Evolutionary conservation across 1,139 yeast genomes (phyloP), one percentile per base, ranked within the genome.

Genomic region (Candida buenavistaensis): DNA sequence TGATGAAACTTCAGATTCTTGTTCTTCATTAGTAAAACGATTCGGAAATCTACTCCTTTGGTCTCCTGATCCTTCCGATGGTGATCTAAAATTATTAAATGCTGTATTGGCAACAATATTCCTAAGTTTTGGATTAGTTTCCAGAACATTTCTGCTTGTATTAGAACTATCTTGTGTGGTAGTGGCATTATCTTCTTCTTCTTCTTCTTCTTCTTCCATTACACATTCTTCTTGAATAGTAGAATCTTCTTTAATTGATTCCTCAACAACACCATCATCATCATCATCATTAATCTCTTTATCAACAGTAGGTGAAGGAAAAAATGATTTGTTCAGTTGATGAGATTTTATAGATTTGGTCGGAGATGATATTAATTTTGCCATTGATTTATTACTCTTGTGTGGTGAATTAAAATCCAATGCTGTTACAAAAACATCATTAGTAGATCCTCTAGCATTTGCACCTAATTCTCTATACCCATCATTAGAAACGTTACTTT

Each of bases 341-440:
- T 19, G 14, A 14, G 21, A 13, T 14, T 30, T 45, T 32, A n/a
- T n/a, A n/a, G n/a, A n/a, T n/a, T n/a, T n/a, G n/a, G n/a, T n/a
- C n/a, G n/a, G n/a, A n/a, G n/a, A n/a, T n/a, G n/a, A n/a, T n/a
- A n/a, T n/a, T n/a, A n/a, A n/a, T n/a, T n/a, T n/a, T n/a, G n/a
- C n/a, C n/a, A 23, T 22, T n/a, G 37, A 33, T 17, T 27, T 38
- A 15, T 29, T 29, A 16, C 40, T 30, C 11, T 34, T 34, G 21
- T 32, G 32, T 4, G 40, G 40, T 2, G 40, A 30, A 8, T 22
- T 22, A 15, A 66, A 57, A 35, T 68, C 70, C 0, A 65, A 53
- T 1, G 74, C 75, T 3, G 74, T 68, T 8, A 63, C 64, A 46
- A 59, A 68, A 1, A 64, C 62, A 31, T 68, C 74, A 22, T 56